Evolutionary conservation across 257 asterid genomes (phyloP).

Genomic region (Plantago major): DNA sequence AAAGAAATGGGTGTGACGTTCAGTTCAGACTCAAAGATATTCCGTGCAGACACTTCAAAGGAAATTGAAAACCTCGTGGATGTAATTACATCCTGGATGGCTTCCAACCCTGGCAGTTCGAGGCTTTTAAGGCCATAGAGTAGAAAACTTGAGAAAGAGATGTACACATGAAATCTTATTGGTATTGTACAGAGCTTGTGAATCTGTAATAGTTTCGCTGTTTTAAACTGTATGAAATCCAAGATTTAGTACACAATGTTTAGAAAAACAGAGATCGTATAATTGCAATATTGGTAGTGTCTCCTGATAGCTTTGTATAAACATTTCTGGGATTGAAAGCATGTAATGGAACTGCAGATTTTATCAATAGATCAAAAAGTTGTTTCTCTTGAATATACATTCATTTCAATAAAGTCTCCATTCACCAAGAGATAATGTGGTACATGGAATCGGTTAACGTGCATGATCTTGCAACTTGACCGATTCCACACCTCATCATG

Average conservation of each 20-base stretch:
- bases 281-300: background rate
- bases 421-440: no score
- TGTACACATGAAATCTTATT: background rate
- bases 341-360: background rate
- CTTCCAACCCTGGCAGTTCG: constrained; percentile 48
- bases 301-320: no score
- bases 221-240: background rate
- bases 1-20: constrained; percentile 68
- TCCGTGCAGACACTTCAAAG: constrained; percentile 49
- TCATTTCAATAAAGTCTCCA: no score
- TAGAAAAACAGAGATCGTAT: no score
- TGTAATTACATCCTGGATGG: constrained; percentile 63
- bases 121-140: constrained; percentile 36
- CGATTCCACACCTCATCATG: no score
- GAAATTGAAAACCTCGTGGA: constrained; percentile 69
- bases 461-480: no score
- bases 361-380: no score
- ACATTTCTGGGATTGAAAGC: background rate
- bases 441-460: no score
- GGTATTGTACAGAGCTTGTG: background rate
- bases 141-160: background rate
- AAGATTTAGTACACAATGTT: background rate
- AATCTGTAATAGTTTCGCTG: background rate
- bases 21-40: constrained; percentile 43
- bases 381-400: no score